Conservation (phyloP, 148 eudicot species). For the Chenopodium formosanum region DNA sequence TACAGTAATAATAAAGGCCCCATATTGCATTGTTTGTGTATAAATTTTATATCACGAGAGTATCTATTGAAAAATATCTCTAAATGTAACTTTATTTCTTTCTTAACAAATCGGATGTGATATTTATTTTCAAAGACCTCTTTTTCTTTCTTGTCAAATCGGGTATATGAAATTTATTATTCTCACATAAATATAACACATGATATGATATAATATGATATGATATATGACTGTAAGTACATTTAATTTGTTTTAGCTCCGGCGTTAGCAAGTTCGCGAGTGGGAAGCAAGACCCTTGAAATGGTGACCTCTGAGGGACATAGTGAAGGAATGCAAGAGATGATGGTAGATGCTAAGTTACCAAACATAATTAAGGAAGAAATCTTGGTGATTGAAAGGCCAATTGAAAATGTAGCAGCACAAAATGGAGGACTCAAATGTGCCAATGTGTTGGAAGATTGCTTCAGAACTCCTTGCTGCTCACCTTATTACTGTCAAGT, state of each 20-base stretch:
- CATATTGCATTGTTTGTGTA: too few relatives aligned
- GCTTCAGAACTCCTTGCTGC: constrained; percentile 18
- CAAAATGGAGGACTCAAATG: constrained; percentile 6
- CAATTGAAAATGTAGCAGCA: not conserved
- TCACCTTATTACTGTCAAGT: not conserved
- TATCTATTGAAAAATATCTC: too few relatives aligned
- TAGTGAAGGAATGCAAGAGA: not conserved
- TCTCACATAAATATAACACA: too few relatives aligned
- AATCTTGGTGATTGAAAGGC: constrained; percentile 4
- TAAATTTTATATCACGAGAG: too few relatives aligned
- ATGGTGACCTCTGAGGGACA: not conserved
- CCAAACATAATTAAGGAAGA: not conserved
- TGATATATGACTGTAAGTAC: not conserved
- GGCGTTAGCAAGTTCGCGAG: not conserved
- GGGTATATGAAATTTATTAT: too few relatives aligned
- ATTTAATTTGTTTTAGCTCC: not conserved
- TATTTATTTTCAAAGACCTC: too few relatives aligned
- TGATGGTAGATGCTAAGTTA: not conserved
- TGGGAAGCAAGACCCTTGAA: not conserved
- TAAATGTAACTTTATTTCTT: too few relatives aligned
- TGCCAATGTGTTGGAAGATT: constrained; percentile 3
- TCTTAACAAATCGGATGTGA: too few relatives aligned
- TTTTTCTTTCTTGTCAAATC: too few relatives aligned
- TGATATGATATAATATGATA: too few relatives aligned
- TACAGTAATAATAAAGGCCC: too few relatives aligned